These are phyloP conservation scores for Phytophthora litchii DNA, from an alignment of 352 stramenopile species.

Conservation along the genomic window DNA sequence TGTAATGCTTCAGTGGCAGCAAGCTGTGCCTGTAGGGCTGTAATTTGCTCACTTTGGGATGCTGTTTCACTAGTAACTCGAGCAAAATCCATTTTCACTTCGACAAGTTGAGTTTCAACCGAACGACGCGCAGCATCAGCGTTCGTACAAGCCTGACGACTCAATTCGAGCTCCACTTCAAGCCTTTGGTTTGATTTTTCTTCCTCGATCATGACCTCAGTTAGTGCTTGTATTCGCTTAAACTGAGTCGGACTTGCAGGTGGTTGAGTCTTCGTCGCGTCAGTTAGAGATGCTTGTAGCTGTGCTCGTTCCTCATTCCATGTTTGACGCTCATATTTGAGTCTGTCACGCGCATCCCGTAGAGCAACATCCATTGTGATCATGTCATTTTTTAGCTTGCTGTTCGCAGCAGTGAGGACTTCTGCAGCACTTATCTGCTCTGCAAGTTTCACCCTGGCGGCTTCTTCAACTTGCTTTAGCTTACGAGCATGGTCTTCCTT, in stretches of 20 bases:
- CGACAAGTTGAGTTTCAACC: constrained; percentile 18
- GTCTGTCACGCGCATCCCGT: constrained; percentile 36
- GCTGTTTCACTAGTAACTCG: constrained; percentile 38
- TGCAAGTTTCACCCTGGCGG: constrained; percentile 25
- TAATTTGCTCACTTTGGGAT: constrained; percentile 42
- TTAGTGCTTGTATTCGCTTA: constrained; percentile 23
- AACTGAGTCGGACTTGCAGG: constrained; percentile 22
- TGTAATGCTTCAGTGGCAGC: constrained; percentile 17
- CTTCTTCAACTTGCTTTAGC: constrained; percentile 46
- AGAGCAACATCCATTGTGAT: constrained; percentile 53
- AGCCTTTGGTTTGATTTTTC: constrained; percentile 29
- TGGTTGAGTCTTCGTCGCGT: constrained; percentile 27
- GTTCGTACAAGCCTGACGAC: constrained; percentile 16
- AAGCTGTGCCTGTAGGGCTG: constrained; percentile 46
- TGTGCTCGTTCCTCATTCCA: constrained; percentile 45
- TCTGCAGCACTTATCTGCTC: constrained; percentile 41
- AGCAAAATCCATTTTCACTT: constrained; percentile 25
- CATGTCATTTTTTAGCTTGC: constrained; percentile 63
- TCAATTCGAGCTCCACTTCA: constrained; percentile 30
- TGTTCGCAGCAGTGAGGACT: constrained; percentile 39
- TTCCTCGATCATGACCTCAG: constrained; percentile 18
- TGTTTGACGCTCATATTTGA: constrained; percentile 38
- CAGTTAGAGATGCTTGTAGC: constrained; percentile 24
- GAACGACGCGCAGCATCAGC: constrained; percentile 17
- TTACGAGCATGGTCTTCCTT: constrained; percentile 50